Base-by-base conservation (phyloP, 768 basidiomycete genomes). In the Suillus sp. region DNA sequence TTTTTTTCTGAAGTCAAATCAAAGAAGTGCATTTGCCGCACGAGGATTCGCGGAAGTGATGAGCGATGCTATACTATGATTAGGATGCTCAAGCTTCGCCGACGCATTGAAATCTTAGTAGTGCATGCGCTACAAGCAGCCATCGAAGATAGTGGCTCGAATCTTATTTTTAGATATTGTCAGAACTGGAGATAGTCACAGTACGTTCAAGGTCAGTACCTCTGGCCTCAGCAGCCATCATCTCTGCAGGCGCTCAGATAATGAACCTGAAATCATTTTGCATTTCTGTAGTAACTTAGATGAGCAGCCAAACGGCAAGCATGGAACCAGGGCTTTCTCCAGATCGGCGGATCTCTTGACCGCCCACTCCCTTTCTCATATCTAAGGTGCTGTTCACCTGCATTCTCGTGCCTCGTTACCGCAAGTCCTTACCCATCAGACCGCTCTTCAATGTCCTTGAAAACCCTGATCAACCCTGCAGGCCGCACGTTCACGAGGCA, bases 381-480 rank as follows among this genome's bases (percentile, higher is more conserved):
- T 75, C 87, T 2, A 81, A 81, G 10, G 76, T 87, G 11, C 94
- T 93, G 0, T 98, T 99, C 77, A 86, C 88, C 2, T 98, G 96
- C 83, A 89, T 99, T 72, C 88, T 96, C 65, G 96, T 94, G 0
- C 90, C 94, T 0, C 90, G 95, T 71, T 85, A 90, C 71, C 90
- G 96, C 61, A 91, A 90, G 70, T 78, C 87, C 0, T 85, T 99
- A 60, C 94, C 95, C 53, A 98, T 96, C 80, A 90, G 95, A 51
- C 97, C 96, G 9, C 89, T 99, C 80, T 98, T 97, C 85, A 98
- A 99, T 77, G 79, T 95, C 64, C 82, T 98, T 37, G 96, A 96
- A 0, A 96, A 95, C 0, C 83, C 98, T 48, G 90, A n/a, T 96
- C 75, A 98, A 96, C 77, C 95, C 96, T 3, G 89, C 93, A 0